Percentiles rank a stretch among this genome's conserved stretches.
phyloP scores from a whole-genome alignment of 805 yeast genomes.

The Schizosaccharomyces cryophilus region DNA sequence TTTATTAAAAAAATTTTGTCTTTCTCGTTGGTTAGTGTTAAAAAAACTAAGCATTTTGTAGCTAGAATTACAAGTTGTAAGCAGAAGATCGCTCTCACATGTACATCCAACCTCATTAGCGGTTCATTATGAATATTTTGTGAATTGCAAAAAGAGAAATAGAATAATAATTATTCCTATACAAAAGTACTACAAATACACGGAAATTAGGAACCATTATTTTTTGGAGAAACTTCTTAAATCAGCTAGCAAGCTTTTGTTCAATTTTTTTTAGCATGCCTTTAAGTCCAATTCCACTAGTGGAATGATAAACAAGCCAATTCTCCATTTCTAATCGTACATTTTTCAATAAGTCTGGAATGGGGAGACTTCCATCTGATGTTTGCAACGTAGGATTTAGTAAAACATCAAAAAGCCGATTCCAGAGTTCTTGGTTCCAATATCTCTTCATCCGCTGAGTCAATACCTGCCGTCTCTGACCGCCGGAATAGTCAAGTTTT shows the following conservation, averaged over 20 bases:
- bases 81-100: too few relatives aligned
- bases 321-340: constrained; percentile 20
- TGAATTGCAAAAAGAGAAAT: too few relatives aligned
- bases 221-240: too few relatives aligned
- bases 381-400: constrained; percentile 28
- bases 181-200: too few relatives aligned
- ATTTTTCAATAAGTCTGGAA: constrained; percentile 15
- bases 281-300: constrained; percentile 10
- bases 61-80: too few relatives aligned
- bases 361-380: constrained; percentile 17
- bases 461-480: constrained; percentile 15
- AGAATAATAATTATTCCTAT: too few relatives aligned
- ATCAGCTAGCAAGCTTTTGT: background rate
- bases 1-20: too few relatives aligned
- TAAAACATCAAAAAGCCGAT: constrained; percentile 32
- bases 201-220: too few relatives aligned
- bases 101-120: too few relatives aligned
- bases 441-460: constrained; percentile 34
- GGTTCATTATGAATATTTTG: too few relatives aligned
- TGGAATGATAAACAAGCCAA: constrained; percentile 17
- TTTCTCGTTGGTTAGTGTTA: too few relatives aligned
- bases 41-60: too few relatives aligned
- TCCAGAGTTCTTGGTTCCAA: constrained; percentile 58
- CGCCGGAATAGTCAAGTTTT: constrained; percentile 8
- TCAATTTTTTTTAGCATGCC: constrained; percentile 7